These are phyloP conservation scores for Castanea sativa DNA, from an alignment of 306 rosid genomes.

Conservation along the genomic window DNA sequence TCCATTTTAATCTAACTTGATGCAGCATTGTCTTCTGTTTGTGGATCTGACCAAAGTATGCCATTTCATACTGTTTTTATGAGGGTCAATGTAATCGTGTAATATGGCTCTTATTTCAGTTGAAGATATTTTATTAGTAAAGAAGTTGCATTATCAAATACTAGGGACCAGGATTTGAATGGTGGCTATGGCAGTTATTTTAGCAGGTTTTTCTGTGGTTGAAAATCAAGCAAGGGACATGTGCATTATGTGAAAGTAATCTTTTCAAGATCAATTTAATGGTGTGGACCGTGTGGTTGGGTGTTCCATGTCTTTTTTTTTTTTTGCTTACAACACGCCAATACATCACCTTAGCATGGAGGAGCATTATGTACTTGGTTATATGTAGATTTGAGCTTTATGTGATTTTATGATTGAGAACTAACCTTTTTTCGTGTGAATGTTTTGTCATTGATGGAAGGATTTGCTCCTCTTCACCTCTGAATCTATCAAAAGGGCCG, in stretches of 20 bases:
- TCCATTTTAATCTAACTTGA: background rate
- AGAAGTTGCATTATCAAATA: background rate
- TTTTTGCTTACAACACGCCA: background rate
- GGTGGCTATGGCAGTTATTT: background rate
- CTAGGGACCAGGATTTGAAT: background rate
- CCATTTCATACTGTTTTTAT: background rate
- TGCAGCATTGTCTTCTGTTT: background rate
- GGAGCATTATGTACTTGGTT: background rate
- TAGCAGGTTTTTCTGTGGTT: background rate
- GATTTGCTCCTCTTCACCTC: conserved; percentile 2
- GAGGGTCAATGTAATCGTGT: background rate
- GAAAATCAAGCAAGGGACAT: too few species aligned
- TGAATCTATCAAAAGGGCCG: too few species aligned
- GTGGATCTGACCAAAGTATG: background rate
- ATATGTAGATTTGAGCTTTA: background rate
- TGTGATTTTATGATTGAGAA: background rate
- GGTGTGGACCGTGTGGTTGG: background rate
- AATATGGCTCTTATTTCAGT: background rate
- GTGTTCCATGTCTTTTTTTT: background rate
- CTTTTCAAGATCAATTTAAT: background rate
- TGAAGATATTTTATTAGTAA: background rate
- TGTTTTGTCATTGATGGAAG: background rate
- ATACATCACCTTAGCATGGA: background rate
- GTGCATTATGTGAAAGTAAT: too few species aligned
- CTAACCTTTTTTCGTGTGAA: background rate